Conservation (phyloP, 176 grass and related monocot species). For the Thalia dealbata region DNA sequence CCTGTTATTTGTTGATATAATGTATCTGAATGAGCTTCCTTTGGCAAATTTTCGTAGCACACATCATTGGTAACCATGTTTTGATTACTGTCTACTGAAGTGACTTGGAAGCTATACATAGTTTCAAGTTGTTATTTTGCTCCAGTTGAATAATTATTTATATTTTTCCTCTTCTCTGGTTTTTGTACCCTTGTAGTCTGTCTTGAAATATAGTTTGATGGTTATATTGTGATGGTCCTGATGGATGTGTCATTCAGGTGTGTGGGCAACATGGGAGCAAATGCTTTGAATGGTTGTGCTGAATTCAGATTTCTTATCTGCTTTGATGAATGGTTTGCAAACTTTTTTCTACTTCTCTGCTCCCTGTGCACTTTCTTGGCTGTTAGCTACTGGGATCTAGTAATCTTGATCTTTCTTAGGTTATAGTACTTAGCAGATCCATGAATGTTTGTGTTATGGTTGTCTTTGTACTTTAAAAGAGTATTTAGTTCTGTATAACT, state of each 20-base stretch:
- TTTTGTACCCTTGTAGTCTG: not conserved
- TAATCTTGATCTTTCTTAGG: constrained; percentile 30
- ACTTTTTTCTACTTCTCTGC: constrained; percentile 50
- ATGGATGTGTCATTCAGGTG: constrained; percentile 79
- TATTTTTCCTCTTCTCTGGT: no score
- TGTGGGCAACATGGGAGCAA: constrained; percentile 71
- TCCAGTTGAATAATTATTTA: no score
- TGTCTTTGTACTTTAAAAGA: not conserved
- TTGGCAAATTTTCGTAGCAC: no score
- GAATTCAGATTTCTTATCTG: constrained; percentile 80
- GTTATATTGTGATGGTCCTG: constrained; percentile 60
- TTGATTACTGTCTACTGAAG: no score
- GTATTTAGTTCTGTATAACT: not conserved
- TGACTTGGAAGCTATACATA: no score
- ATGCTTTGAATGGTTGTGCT: constrained; percentile 84
- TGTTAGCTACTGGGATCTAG: constrained; percentile 41
- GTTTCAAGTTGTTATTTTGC: no score
- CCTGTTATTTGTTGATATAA: no score
- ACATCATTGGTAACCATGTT: no score
- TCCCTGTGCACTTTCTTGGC: constrained; percentile 28
- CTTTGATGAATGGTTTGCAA: constrained; percentile 81
- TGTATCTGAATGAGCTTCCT: no score
- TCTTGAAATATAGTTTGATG: constrained; percentile 26
- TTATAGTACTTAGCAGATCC: constrained; percentile 13
- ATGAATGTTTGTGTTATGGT: not conserved